phyloP scores from a whole-genome alignment of 2,329 filamentous ascomycete species.

The Escovopsis sp. region DNA sequence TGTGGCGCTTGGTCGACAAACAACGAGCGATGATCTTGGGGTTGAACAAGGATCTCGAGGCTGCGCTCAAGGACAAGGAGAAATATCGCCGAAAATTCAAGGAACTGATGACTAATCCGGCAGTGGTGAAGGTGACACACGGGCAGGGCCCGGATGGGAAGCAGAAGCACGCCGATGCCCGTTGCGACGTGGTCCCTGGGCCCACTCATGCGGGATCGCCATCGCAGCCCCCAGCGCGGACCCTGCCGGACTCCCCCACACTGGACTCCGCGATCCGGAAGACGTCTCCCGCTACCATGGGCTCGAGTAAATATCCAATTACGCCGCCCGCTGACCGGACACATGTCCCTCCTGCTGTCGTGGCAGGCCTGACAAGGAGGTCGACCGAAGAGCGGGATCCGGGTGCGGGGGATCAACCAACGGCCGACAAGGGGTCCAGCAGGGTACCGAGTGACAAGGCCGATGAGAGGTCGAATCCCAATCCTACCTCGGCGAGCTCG shows the following conservation, averaged over 20 bases:
- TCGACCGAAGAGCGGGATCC: slow-evolving; percentile 43
- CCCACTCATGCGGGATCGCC: slow-evolving; percentile 12
- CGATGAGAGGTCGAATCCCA: slow-evolving; percentile 25
- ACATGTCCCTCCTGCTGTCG: slow-evolving; percentile 26
- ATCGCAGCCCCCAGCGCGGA: slow-evolving; percentile 1
- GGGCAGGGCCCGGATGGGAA: slow-evolving; percentile 7
- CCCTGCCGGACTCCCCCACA: slow-evolving; percentile 30
- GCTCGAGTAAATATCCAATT: slow-evolving; percentile 48
- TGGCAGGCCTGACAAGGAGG: slow-evolving; percentile 38
- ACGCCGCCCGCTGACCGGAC: slow-evolving; percentile 44
- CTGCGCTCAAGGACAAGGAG: slow-evolving; percentile 85
- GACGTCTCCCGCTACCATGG: slow-evolving; percentile 42
- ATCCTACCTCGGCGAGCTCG: slow-evolving; percentile 30
- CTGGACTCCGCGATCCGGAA: slow-evolving; percentile 36
- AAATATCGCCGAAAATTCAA: slow-evolving; percentile 84
- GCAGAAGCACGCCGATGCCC: slow-evolving; percentile 4
- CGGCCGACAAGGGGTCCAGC: slow-evolving; percentile 33
- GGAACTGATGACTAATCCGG: slow-evolving; percentile 41
- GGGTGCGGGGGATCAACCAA: slow-evolving; percentile 40
- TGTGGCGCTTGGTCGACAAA: slow-evolving; percentile 95
- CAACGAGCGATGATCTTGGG: slow-evolving; percentile 87
- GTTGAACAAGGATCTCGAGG: slow-evolving; percentile 86
- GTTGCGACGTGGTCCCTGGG: slow-evolving; percentile 7
- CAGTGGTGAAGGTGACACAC: slow-evolving; percentile 16
- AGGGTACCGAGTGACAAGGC: slow-evolving; percentile 30